Evolutionary conservation across 257 asterid species (phyloP).

Genomic region (Leptodermis oblonga): DNA sequence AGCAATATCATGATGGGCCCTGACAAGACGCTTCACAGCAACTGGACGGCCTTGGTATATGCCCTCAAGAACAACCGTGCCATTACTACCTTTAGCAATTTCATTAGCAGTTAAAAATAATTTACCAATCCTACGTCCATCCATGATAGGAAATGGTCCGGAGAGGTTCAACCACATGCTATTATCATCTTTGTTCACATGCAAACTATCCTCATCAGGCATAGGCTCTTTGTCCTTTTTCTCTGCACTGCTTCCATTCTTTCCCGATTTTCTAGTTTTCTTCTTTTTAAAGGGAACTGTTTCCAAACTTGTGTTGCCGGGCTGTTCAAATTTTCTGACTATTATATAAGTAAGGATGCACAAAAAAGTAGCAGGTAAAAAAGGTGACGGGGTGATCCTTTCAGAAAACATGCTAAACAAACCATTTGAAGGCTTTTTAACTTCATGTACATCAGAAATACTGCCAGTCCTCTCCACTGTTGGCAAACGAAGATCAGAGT

Average conservation of each 20-base stretch:
- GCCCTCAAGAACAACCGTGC: constrained; percentile 91
- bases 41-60: constrained; percentile 76
- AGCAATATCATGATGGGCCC: constrained; percentile 81
- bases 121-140: constrained; percentile 74
- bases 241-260: constrained; percentile 38
- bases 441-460: constrained; percentile 20
- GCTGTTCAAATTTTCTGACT: constrained; percentile 27
- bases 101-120: constrained; percentile 61
- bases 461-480: constrained; percentile 11
- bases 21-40: constrained; percentile 94
- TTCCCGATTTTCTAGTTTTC: constrained; percentile 58
- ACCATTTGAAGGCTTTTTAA: constrained; percentile 20
- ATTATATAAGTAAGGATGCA: constrained; percentile 22
- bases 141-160: constrained; percentile 33
- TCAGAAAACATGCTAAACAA: constrained; percentile 10
- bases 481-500: constrained; percentile 26
- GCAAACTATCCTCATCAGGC: constrained; percentile 33
- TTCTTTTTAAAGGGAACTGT: constrained; percentile 50
- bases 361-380: constrained; percentile 26
- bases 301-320: constrained; percentile 22
- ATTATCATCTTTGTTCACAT: constrained; percentile 26
- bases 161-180: constrained; percentile 48
- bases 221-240: constrained; percentile 36
- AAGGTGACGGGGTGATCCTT: constrained; percentile 22
- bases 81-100: constrained; percentile 94